Percentiles rank a stretch among this genome's conserved stretches.
phyloP scores from a whole-genome alignment of 352 stramenopile genomes.

The Elongisporangium anandrum region DNA sequence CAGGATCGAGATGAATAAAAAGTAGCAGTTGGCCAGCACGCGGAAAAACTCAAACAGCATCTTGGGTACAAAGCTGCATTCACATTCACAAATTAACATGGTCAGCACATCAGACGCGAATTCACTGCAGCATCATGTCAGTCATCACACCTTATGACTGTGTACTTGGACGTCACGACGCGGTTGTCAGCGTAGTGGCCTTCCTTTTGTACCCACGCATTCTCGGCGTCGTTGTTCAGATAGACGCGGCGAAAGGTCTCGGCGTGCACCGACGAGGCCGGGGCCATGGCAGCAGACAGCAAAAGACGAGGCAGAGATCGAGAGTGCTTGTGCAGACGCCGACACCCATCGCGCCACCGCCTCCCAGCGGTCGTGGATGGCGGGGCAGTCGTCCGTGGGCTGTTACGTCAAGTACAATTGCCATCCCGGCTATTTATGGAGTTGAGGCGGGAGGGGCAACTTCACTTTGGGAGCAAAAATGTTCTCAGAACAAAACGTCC shows the following conservation, averaged over 20 bases:
- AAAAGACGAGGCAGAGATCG: not conserved
- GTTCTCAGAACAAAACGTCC: not conserved
- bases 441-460: not conserved
- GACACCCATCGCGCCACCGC: not conserved
- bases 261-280: not conserved
- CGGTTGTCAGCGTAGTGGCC: conserved; percentile 59
- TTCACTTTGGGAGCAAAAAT: not conserved
- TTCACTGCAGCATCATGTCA: not conserved
- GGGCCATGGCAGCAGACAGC: not conserved
- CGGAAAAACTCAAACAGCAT: conserved; percentile 94
- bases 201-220: conserved; percentile 38
- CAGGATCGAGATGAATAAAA: conserved; percentile 91
- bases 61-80: conserved; percentile 90
- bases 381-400: no score
- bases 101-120: not conserved
- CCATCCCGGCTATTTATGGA: not conserved
- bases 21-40: conserved; percentile 94
- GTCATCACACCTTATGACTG: conserved; percentile 44
- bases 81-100: not conserved
- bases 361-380: not conserved
- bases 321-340: not conserved
- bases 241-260: conserved; percentile 44
- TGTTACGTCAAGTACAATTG: not conserved
- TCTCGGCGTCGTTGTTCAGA: conserved; percentile 62
- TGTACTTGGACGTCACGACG: conserved; percentile 93